A percentile compares a stretch with the other conserved stretches of the same genome.
phyloP scores from a whole-genome alignment of 2,329 filamentous ascomycete species.

The Diaporthe ilicicola region DNA sequence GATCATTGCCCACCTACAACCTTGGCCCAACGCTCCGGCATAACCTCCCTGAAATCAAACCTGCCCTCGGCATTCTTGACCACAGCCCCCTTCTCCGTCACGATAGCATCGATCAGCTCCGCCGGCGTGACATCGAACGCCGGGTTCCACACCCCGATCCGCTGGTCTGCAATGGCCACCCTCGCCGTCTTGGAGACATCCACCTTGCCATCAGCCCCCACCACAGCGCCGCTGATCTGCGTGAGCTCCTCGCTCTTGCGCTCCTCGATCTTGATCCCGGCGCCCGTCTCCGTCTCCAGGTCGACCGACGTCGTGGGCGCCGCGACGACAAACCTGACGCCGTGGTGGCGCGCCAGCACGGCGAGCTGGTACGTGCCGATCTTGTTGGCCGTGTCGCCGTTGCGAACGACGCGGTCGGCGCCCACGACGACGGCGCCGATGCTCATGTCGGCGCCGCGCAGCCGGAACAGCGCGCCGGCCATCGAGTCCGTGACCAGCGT shows the following conservation, averaged over 20 bases:
- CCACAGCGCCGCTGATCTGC: conserved; percentile 79
- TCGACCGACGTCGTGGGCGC: conserved; percentile 96
- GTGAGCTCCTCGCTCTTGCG: conserved; percentile 84
- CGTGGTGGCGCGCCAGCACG: conserved; percentile 87
- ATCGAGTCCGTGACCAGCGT: conserved; percentile 97
- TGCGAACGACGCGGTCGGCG: conserved; percentile 92
- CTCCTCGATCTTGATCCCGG: conserved; percentile 90
- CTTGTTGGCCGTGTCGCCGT: conserved; percentile 98
- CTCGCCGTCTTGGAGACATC: conserved; percentile 71
- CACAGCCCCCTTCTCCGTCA: conserved; percentile 90
- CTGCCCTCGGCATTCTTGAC: conserved; percentile 76
- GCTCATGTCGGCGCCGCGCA: conserved; percentile 67
- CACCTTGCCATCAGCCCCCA: conserved; percentile 69
- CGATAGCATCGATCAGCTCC: conserved; percentile 88
- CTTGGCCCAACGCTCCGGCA: conserved; percentile 63
- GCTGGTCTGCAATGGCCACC: conserved; percentile 80
- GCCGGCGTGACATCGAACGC: conserved; percentile 95
- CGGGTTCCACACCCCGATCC: conserved; percentile 93
- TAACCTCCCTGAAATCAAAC: conserved; percentile 70
- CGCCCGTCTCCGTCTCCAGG: conserved; percentile 77
- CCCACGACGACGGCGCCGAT: conserved; percentile 92
- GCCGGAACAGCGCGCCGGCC: conserved; percentile 84
- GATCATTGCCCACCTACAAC: conserved; percentile 38
- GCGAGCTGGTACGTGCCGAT: conserved; percentile 95
- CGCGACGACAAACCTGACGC: conserved; percentile 93